These are phyloP conservation scores for Aspergillus texensis DNA, from an alignment of 2,329 filamentous ascomycete species.

Conservation along the genomic window DNA sequence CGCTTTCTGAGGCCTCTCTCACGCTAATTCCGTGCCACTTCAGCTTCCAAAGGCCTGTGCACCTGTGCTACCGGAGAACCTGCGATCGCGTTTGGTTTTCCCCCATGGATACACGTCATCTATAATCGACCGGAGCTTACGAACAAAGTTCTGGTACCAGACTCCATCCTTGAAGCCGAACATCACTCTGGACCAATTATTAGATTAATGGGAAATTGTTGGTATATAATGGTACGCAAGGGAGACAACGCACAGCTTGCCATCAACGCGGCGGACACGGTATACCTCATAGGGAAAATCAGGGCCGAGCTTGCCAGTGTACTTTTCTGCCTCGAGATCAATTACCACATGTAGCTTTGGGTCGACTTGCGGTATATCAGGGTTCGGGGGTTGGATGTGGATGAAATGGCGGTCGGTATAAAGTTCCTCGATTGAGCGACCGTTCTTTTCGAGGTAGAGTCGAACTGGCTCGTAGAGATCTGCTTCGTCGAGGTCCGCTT, in stretches of 20 bases:
- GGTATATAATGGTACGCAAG: background rate
- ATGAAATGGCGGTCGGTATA: background rate
- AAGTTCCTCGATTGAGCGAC: background rate
- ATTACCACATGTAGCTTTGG: slow-evolving; percentile 5
- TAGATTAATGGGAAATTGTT: background rate
- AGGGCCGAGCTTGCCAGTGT: background rate
- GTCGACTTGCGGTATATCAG: slow-evolving; percentile 2
- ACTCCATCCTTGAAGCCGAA: background rate
- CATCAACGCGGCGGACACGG: background rate
- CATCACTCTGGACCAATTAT: background rate
- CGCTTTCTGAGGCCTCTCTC: background rate
- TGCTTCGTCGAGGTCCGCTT: background rate
- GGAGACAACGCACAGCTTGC: background rate
- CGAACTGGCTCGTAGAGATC: background rate
- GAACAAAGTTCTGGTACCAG: background rate
- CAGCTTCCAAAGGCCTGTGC: background rate
- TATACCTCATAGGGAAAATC: slow-evolving; percentile 6
- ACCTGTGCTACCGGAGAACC: background rate
- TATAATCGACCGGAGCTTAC: background rate
- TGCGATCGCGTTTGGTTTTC: background rate
- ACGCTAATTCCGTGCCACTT: background rate
- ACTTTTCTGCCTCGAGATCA: background rate
- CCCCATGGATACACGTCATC: slow-evolving; percentile 8
- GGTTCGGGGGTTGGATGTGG: background rate
- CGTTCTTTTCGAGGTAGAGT: background rate